Percentiles rank a stretch among this genome's conserved stretches.
Evolutionary conservation across 352 stramenopile species (phyloP).

Genomic region (Globisporangium emineosum): DNA sequence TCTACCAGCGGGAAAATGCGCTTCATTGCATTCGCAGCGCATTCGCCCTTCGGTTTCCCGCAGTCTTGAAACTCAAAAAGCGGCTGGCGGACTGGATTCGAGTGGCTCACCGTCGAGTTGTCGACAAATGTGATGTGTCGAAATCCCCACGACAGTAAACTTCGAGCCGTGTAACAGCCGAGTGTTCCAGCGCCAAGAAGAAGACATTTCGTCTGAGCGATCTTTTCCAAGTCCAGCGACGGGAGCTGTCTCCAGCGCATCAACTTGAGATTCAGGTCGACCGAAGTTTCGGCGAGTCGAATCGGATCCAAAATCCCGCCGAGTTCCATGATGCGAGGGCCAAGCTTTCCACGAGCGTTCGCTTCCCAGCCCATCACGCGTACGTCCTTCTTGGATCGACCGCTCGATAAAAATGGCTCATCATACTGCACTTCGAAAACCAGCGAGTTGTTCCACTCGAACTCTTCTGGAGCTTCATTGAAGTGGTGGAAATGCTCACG

Average conservation of each 20-base stretch:
- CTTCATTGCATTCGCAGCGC: conserved; percentile 90
- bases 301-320: conserved; percentile 69
- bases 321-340: conserved; percentile 76
- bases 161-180: conserved; percentile 95
- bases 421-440: conserved; percentile 54
- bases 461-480: conserved; percentile 29
- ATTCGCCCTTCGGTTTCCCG: conserved; percentile 92
- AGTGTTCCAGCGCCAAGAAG: conserved; percentile 95
- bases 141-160: conserved; percentile 96
- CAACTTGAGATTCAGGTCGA: conserved; percentile 98
- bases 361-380: conserved; percentile 69
- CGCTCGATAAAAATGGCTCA: conserved; percentile 29
- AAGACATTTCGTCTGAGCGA: conserved; percentile 92
- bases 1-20: conserved; percentile 93
- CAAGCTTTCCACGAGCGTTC: conserved; percentile 70
- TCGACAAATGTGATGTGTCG: conserved; percentile 97
- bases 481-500: conserved; percentile 69
- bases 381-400: conserved; percentile 27
- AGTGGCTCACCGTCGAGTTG: conserved; percentile 96
- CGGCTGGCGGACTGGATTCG: conserved; percentile 97
- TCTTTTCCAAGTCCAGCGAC: conserved; percentile 87
- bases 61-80: conserved; percentile 96
- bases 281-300: conserved; percentile 92
- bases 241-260: conserved; percentile 99
- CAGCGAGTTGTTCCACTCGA: conserved; percentile 53